Base-by-base conservation (phyloP, 1,139 yeast species). In the Meyerozyma elateridarum region DNA sequence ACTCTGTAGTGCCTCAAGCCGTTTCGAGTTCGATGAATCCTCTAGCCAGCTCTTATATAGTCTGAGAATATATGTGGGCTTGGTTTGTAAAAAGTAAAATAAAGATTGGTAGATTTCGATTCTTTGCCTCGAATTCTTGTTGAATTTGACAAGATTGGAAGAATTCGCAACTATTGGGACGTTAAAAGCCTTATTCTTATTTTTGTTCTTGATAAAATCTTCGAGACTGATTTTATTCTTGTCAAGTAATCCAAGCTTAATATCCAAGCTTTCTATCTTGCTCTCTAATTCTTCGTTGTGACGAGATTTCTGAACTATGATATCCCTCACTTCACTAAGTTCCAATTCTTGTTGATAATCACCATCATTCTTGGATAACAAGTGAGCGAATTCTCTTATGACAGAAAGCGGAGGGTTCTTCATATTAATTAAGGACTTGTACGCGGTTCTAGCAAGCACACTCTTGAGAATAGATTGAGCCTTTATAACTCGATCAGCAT, bases 81-180 rank as follows among this genome's bases (percentile, higher is more conserved):
- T 87, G 0, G 95, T 85, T 52, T 93, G 98, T 25, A 93, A 57
- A 28, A 89, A 62, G 47, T 82, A 91, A 46, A 91, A 81, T 35
- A 91, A 54, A 6, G 85, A 81, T 46, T 84, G 96, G 54, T 83
- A 85, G 1, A 76, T 53, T 39, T 79, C 85, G 15, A 77, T 58
- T 39, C 74, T 56, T 34, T 63, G 64, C 34, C 64, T 56, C 6
- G 67, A 52, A 4, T 62, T 52, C 36, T 59, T 59, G 41, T 55
- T 63, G 42, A 67, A 55, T 15, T 46, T 51, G 15, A 59, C 67
- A 29, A 64, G 40, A 26, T 45, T 48, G 36, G 52, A 56, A 22
- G 42, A 38, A 28, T 46, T 46, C n/a, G 24, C 20, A 9, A 42
- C 37, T 3, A 46, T 38, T 0, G 49, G 37, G 6, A 52, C 52